Conservation (phyloP, 2,329 filamentous ascomycete species). For the Geosmithia putterillii region DNA sequence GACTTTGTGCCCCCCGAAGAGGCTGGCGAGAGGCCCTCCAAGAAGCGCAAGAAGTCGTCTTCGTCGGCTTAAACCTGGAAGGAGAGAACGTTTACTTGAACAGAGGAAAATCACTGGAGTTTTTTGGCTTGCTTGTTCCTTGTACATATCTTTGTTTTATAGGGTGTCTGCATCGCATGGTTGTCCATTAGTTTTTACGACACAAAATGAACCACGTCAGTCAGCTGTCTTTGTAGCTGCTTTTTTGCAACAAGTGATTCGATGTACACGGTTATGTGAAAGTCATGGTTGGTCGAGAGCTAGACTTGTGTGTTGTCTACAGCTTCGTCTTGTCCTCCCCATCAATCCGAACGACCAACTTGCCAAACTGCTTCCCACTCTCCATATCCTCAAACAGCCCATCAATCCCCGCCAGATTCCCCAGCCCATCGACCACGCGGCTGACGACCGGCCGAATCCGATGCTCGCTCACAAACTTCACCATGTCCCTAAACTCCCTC, state of each 20-base stretch:
- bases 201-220: too few species aligned
- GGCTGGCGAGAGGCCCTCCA: conserved; percentile 42
- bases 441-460: conserved; percentile 70
- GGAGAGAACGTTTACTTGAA: too few species aligned
- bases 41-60: conserved; percentile 47
- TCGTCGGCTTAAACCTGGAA: background rate
- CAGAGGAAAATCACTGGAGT: too few species aligned
- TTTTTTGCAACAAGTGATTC: too few species aligned
- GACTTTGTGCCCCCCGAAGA: conserved; percentile 86
- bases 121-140: too few species aligned
- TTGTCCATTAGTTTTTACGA: too few species aligned
- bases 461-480: conserved; percentile 64
- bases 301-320: background rate
- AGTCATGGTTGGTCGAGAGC: too few species aligned
- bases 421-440: conserved; percentile 58
- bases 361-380: conserved; percentile 77
- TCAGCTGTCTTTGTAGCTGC: too few species aligned
- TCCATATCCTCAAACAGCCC: conserved; percentile 81
- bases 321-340: conserved; percentile 10
- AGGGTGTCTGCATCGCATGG: too few species aligned
- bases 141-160: background rate
- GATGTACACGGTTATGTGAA: too few species aligned
- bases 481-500: conserved; percentile 83
- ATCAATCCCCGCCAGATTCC: conserved; percentile 69
- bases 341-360: conserved; percentile 70